Conservation (phyloP, 306 rosid species). For the Elaeagnus macrophylla region DNA sequence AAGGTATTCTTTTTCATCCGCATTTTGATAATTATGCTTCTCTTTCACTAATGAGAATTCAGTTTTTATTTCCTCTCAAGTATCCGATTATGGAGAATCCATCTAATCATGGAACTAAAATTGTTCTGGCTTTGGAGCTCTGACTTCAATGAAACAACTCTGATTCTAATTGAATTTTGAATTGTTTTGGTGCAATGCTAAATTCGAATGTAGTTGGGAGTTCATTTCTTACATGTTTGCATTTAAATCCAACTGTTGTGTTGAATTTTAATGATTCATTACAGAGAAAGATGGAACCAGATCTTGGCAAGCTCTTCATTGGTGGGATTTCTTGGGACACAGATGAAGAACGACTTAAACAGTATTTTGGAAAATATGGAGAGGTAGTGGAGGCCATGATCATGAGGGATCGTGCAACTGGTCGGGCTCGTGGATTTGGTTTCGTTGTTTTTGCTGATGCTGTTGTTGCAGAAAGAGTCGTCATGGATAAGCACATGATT, state of each 20-base stretch:
- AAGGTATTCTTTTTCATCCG: conserved; percentile 37
- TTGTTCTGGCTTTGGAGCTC: conserved; percentile 24
- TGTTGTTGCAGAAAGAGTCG: conserved; percentile 75
- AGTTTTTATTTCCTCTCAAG: conserved; percentile 17
- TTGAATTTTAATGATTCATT: conserved; percentile 32
- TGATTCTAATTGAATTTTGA: conserved; percentile 22
- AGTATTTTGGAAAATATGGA: conserved; percentile 69
- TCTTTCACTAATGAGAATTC: conserved; percentile 18
- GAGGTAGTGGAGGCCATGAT: conserved; percentile 91
- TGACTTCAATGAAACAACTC: neutral
- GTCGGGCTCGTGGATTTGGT: conserved; percentile 95
- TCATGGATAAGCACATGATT: conserved; percentile 76
- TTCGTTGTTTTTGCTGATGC: conserved; percentile 84
- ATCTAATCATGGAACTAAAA: conserved; percentile 18
- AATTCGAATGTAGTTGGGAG: conserved; percentile 25
- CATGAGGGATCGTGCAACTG: conserved; percentile 94
- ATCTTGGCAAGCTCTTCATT: conserved; percentile 96
- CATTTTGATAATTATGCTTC: conserved; percentile 48
- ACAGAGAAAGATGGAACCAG: conserved; percentile 71
- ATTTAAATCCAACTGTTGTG: conserved; percentile 14
- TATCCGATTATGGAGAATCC: conserved; percentile 7
- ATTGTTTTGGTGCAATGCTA: conserved; percentile 14
- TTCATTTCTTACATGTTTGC: neutral
- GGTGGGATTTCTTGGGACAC: conserved; percentile 99
- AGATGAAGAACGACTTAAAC: conserved; percentile 83